These are phyloP conservation scores for Boletus edulis DNA, from an alignment of 768 basidiomycete genomes.

Conservation along the genomic window DNA sequence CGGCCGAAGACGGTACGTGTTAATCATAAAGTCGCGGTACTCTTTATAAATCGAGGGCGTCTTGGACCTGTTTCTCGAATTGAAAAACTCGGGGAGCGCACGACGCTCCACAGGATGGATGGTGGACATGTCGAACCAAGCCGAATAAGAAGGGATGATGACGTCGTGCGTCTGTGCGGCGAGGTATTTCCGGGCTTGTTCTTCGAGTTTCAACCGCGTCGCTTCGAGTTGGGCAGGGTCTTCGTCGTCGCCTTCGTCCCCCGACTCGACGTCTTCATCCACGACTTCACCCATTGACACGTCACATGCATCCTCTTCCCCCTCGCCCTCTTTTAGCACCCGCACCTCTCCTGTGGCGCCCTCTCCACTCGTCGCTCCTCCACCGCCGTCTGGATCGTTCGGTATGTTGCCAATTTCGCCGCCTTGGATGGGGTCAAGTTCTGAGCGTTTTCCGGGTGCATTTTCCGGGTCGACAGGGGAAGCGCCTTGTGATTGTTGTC, in stretches of 20 bases:
- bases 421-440: conserved; percentile 79
- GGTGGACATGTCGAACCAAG: conserved; percentile 96
- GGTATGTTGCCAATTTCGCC: conserved; percentile 78
- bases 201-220: conserved; percentile 74
- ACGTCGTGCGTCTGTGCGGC: conserved; percentile 97
- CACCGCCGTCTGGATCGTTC: conserved; percentile 29
- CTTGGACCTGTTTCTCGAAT: conserved; percentile 90
- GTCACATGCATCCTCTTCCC: conserved; percentile 66
- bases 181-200: conserved; percentile 90
- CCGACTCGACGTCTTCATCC: conserved; percentile 76
- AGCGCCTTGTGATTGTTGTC: conserved; percentile 59
- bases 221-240: conserved; percentile 83
- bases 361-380: conserved; percentile 11
- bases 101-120: conserved; percentile 91
- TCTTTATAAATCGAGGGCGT: conserved; percentile 98
- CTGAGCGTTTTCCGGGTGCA: conserved; percentile 83
- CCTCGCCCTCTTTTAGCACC: conserved; percentile 51
- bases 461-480: conserved; percentile 74
- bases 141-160: conserved; percentile 94
- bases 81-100: conserved; percentile 97
- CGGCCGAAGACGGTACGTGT: conserved; percentile 93
- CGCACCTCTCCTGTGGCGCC: conserved; percentile 33
- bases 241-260: conserved; percentile 81
- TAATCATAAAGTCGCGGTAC: conserved; percentile 99
- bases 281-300: conserved; percentile 80